Evolutionary conservation across 2,329 filamentous ascomycete genomes (phyloP).

Genomic region (Ascochyta rabiei): DNA sequence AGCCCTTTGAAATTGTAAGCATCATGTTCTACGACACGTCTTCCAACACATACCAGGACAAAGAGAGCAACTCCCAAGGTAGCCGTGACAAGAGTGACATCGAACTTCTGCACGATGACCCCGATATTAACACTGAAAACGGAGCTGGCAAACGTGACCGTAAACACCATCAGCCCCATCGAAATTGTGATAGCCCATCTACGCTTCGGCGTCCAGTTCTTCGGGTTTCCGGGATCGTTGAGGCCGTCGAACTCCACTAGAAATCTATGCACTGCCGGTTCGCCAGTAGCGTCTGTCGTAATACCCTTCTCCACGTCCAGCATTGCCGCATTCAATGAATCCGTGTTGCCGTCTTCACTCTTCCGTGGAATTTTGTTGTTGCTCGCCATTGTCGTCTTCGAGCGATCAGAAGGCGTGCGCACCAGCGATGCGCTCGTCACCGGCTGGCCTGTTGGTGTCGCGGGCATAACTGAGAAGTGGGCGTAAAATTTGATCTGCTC

Average conservation of each 20-base stretch:
- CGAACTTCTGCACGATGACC: conserved; percentile 58
- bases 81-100: conserved; percentile 53
- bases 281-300: background rate
- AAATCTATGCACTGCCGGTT: conserved; percentile 9
- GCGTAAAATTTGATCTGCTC: background rate
- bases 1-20: conserved; percentile 47
- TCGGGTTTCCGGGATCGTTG: conserved; percentile 71
- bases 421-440: conserved; percentile 1
- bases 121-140: conserved; percentile 65
- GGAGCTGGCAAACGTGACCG: conserved; percentile 57
- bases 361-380: conserved; percentile 2
- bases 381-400: conserved; percentile 3
- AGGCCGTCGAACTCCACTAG: conserved; percentile 76
- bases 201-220: conserved; percentile 73
- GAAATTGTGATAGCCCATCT: conserved; percentile 71
- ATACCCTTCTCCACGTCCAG: conserved; percentile 6
- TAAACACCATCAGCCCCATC: conserved; percentile 56
- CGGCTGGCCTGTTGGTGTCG: background rate
- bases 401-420: conserved; percentile 6
- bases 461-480: background rate
- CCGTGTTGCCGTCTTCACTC: conserved; percentile 9
- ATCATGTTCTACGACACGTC: background rate
- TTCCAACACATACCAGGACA: conserved; percentile 40
- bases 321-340: background rate
- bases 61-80: conserved; percentile 59